phyloP scores from a whole-genome alignment of 192 early-diverging fungal species.

The Umbelopsis sp. region DNA sequence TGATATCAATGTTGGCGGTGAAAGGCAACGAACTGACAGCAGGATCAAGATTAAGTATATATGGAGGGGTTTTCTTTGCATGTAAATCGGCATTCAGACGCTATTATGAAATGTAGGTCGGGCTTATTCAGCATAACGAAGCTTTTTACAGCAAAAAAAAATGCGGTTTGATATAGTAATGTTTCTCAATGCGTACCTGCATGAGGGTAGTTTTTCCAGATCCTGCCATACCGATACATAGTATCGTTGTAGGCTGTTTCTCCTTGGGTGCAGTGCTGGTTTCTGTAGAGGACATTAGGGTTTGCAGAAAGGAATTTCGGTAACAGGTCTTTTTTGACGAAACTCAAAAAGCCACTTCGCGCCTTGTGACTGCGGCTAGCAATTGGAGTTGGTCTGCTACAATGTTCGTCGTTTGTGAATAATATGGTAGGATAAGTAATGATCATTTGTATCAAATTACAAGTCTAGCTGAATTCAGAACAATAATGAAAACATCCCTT shows the following conservation, averaged over 20 bases:
- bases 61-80: conserved; percentile 72
- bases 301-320: background rate
- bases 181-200: conserved; percentile 63
- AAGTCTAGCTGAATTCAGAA: no score
- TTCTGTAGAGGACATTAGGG: background rate
- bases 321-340: background rate
- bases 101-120: conserved; percentile 38
- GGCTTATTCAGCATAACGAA: background rate
- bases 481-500: no score
- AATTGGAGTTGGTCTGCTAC: background rate
- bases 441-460: no score
- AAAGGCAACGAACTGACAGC: conserved; percentile 87
- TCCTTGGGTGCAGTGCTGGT: conserved; percentile 14
- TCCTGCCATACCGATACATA: conserved; percentile 96
- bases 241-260: conserved; percentile 71
- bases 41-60: conserved; percentile 95
- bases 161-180: background rate
- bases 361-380: background rate
- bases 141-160: background rate
- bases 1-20: conserved; percentile 95
- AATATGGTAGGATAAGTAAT: no score
- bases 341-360: conserved; percentile 1
- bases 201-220: conserved; percentile 96
- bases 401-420: no score
- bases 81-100: conserved; percentile 88